phyloP scores from a whole-genome alignment of 2,329 filamentous ascomycete species.

The Epichloe glyceriae region DNA sequence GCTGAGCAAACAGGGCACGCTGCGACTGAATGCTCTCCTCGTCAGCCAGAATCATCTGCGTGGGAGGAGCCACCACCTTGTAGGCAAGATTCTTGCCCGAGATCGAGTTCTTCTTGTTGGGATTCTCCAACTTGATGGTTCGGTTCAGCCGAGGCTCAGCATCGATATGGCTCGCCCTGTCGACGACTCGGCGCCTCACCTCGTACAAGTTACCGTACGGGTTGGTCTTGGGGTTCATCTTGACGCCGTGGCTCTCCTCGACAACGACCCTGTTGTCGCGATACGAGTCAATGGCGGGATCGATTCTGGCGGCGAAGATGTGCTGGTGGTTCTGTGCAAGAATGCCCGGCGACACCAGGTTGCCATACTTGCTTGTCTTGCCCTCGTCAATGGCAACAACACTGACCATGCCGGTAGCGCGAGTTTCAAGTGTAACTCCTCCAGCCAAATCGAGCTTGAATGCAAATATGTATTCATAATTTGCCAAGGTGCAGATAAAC shows the following conservation, averaged over 20 bases:
- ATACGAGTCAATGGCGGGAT: constrained; percentile 45
- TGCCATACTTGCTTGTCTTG: constrained; percentile 40
- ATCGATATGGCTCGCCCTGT: constrained; percentile 33
- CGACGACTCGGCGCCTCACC: constrained; percentile 33
- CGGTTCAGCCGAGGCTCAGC: constrained; percentile 41
- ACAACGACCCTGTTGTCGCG: constrained; percentile 36
- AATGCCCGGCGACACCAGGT: constrained; percentile 49
- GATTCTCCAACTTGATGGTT: constrained; percentile 35
- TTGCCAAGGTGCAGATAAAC: constrained; percentile 54
- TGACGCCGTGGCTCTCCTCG: constrained; percentile 24
- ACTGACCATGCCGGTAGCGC: constrained; percentile 53
- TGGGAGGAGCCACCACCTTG: constrained; percentile 31
- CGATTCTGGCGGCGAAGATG: constrained; percentile 51
- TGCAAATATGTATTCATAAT: constrained; percentile 52
- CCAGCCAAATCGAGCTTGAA: constrained; percentile 49
- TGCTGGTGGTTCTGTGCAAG: constrained; percentile 61
- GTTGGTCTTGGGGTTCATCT: constrained; percentile 38
- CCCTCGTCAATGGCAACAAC: constrained; percentile 46
- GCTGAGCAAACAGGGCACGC: constrained; percentile 31
- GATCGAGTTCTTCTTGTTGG: constrained; percentile 29
- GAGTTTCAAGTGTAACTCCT: constrained; percentile 46
- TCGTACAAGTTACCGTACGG: constrained; percentile 49
- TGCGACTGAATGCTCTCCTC: constrained; percentile 27
- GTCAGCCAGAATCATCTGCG: constrained; percentile 31
- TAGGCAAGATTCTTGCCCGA: constrained; percentile 38